phyloP scores from a whole-genome alignment of 176 grass and related monocot species.

The Puya raimondii region DNA sequence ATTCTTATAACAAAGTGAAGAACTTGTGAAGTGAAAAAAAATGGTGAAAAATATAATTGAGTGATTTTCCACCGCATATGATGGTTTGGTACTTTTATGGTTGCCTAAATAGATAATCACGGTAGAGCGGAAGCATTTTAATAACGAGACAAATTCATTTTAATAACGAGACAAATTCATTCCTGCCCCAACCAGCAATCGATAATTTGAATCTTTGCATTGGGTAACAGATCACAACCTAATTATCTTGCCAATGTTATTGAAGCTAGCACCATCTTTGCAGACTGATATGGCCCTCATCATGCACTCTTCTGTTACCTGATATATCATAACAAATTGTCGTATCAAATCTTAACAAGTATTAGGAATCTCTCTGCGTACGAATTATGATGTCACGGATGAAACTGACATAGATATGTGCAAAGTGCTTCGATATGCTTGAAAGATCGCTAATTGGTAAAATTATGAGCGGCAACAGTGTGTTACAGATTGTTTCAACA shows the following conservation, averaged over 20 bases:
- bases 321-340: conserved; percentile 16
- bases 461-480: too few relatives aligned
- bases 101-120: too few relatives aligned
- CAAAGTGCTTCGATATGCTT: too few relatives aligned
- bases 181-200: too few relatives aligned
- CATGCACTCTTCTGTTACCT: conserved; percentile 92
- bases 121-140: background rate
- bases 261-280: conserved; percentile 74
- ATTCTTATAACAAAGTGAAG: too few relatives aligned
- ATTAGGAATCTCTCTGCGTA: background rate
- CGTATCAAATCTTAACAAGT: conserved; percentile 1
- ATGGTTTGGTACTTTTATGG: too few relatives aligned
- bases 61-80: too few relatives aligned
- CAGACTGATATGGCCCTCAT: conserved; percentile 76
- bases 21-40: too few relatives aligned
- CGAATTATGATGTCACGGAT: background rate
- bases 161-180: background rate
- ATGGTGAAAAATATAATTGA: too few relatives aligned
- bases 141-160: background rate
- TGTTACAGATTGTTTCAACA: too few relatives aligned
- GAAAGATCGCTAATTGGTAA: too few relatives aligned
- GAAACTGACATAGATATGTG: background rate
- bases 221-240: conserved; percentile 31
- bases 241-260: conserved; percentile 93
- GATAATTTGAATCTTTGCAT: conserved; percentile 2